Evolutionary conservation across 2,329 filamentous ascomycete species (phyloP).

Genomic region (Neopestalotiopsis sp.): DNA sequence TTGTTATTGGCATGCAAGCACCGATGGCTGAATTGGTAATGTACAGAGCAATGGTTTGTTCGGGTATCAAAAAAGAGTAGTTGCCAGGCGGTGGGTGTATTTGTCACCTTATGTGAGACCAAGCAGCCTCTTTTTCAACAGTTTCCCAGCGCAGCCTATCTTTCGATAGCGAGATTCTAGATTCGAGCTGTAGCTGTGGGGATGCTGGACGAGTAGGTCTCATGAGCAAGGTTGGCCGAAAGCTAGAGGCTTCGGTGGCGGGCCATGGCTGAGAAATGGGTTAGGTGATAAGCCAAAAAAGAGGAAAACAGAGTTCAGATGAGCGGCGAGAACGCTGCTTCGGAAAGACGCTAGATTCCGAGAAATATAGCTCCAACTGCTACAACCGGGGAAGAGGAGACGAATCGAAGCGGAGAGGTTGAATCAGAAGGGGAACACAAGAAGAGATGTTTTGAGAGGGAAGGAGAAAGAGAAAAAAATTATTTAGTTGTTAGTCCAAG

Average conservation of each 20-base stretch:
- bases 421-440: background rate
- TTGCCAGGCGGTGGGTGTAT: background rate
- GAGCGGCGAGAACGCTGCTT: background rate
- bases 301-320: conserved; percentile 4
- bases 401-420: background rate
- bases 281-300: conserved; percentile 6
- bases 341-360: background rate
- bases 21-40: background rate
- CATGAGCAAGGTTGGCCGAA: conserved; percentile 1
- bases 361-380: background rate
- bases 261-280: conserved; percentile 2
- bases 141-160: conserved; percentile 7
- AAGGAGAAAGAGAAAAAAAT: background rate
- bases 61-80: background rate
- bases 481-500: background rate
- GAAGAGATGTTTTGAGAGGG: background rate
- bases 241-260: conserved; percentile 9
- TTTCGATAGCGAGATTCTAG: conserved; percentile 12
- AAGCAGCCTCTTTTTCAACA: background rate
- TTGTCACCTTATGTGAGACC: background rate
- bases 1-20: background rate
- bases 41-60: background rate
- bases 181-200: conserved; percentile 13
- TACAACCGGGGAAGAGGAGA: background rate
- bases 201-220: conserved; percentile 1